These are phyloP conservation scores for Paecilomyces sp. DNA, from an alignment of 2,329 filamentous ascomycete species.

Conservation along the genomic window DNA sequence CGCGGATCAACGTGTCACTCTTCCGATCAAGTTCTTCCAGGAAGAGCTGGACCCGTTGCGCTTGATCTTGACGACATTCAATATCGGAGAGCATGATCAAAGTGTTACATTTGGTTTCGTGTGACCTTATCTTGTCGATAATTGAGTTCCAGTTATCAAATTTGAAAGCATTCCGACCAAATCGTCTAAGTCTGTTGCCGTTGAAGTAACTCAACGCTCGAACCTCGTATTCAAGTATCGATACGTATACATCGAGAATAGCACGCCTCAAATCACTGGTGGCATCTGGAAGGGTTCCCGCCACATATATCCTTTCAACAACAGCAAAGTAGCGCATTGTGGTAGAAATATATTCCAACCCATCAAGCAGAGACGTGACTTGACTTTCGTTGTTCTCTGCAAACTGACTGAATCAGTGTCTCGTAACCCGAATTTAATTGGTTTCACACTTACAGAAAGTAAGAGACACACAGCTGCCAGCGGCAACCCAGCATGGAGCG, in stretches of 20 bases:
- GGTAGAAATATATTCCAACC: not conserved
- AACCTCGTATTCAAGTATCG: not conserved
- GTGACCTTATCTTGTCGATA: not conserved
- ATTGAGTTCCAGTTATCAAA: constrained; percentile 5
- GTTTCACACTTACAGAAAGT: not conserved
- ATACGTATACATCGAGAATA: not conserved
- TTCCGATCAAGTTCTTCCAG: not conserved
- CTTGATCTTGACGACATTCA: not conserved
- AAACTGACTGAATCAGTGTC: not conserved
- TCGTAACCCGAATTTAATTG: not conserved
- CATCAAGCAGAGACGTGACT: not conserved
- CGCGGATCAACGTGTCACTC: not conserved
- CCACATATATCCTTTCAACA: not conserved
- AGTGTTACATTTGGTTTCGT: not conserved
- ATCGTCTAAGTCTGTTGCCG: not conserved
- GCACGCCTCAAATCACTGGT: not conserved
- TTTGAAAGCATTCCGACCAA: constrained; percentile 2
- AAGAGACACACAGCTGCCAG: not conserved
- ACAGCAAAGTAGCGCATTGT: not conserved
- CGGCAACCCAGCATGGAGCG: not conserved
- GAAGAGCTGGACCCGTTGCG: not conserved
- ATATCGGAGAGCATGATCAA: not conserved
- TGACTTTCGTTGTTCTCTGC: not conserved
- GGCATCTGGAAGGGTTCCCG: not conserved
- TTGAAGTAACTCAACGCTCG: constrained; percentile 1